Evolutionary conservation across 148 eudicot genomes (phyloP), one percentile per base, ranked within the genome.

Genomic region (Linanthus parryae): DNA sequence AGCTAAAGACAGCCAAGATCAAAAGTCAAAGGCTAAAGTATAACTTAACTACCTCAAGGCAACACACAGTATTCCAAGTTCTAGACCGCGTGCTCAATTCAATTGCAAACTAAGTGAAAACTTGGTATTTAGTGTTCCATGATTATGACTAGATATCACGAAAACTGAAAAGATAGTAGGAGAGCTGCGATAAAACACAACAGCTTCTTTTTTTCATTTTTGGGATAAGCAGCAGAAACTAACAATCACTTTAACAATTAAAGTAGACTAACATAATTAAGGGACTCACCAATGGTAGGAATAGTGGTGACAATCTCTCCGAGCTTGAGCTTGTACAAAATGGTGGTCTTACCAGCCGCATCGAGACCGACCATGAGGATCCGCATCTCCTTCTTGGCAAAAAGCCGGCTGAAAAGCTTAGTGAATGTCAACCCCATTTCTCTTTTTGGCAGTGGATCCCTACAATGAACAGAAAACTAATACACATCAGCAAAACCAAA

Each of bases 301-400:
- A 63, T 63, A 20, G 68, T 63, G 1, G 68, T 56, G 25, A 63
- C 68, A 34, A 63, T 63, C 38, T 63, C 67, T 20, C 68, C 68
- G 16, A 63, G 68, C 44, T 63, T 56, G 41, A 63, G 56, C 15
- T 55, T 63, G 55, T 55, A 63, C 46, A 55, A 8, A 14, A 63
- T 55, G 33, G 68, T 63, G 17, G 61, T 63, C 59, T 63, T 63
- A 47, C 68, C 61, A 56, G 68, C 61, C 28, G 61, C 68, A 47
- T 56, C 68, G 26, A 63, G 68, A 63, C 68, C 68, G 21, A 55
- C 61, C 68, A 63, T 63, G 22, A 63, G 61, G 48, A 63, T 63
- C 13, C 61, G 54, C 61, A 63, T 63, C 56, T 63, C 68, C 31
- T 63, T 63, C 61, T 63, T 63, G 61, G 68, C 68, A 15, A 63